Evolutionary conservation across 257 asterid species (phyloP).

Genomic region (Solanum paucissectum): DNA sequence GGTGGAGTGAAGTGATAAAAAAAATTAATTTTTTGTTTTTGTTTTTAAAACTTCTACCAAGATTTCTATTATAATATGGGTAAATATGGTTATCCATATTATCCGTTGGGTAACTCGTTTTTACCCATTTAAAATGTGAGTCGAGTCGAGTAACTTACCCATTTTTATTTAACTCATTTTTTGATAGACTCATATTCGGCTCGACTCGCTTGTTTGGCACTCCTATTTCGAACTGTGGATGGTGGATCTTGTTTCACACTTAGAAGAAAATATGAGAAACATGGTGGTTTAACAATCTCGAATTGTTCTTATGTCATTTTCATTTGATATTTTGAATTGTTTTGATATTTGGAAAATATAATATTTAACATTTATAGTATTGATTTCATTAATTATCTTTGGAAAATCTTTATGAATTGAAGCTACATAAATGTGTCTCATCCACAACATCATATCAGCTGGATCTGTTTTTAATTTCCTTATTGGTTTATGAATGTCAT

Average conservation of each 20-base stretch:
- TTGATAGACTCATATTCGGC: too few species aligned
- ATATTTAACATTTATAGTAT: not conserved
- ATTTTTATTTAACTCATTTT: too few species aligned
- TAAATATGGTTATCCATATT: too few species aligned
- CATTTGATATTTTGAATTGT: too few species aligned
- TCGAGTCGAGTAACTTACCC: too few species aligned
- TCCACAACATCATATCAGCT: not conserved
- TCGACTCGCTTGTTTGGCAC: too few species aligned
- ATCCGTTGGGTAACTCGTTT: too few species aligned
- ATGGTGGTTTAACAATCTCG: not conserved
- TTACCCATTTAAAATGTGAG: too few species aligned
- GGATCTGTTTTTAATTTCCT: not conserved
- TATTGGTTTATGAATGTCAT: not conserved
- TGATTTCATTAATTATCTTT: not conserved
- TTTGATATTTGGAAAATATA: not conserved
- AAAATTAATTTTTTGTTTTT: too few species aligned
- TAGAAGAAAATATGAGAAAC: not conserved
- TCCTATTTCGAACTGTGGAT: not conserved
- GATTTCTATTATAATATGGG: too few species aligned
- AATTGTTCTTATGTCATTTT: not conserved
- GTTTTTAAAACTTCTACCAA: too few species aligned
- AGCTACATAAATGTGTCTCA: not conserved
- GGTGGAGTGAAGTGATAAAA: too few species aligned
- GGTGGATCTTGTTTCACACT: not conserved
- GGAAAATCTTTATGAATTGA: not conserved